Evolutionary conservation across 1,139 yeast genomes (phyloP).

Genomic region (Entelexis paramagnoliae): DNA sequence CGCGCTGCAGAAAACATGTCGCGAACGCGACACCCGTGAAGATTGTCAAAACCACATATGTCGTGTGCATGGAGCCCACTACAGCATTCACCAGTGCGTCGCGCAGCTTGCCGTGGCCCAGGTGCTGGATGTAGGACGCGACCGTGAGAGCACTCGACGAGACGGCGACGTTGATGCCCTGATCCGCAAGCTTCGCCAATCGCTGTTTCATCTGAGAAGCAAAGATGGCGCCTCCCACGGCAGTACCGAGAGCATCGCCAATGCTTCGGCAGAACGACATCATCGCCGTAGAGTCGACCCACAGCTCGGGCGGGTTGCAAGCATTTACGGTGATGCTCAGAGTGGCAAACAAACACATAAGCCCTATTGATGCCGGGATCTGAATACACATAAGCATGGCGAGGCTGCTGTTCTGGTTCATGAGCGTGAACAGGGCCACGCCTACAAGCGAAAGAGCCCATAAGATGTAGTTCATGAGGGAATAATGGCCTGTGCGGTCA

Average conservation of each 20-base stretch:
- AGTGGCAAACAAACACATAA: conserved; percentile 40
- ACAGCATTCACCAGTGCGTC: conserved; percentile 21
- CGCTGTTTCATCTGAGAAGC: conserved; percentile 26
- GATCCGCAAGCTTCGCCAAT: conserved; percentile 17
- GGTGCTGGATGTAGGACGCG: conserved; percentile 20
- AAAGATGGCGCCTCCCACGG: conserved; percentile 44
- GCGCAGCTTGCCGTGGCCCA: conserved; percentile 21
- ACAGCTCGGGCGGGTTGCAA: conserved; percentile 43
- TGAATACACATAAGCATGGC: conserved; percentile 44
- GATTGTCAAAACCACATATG: conserved; percentile 24
- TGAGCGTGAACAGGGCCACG: conserved; percentile 40
- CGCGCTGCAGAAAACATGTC: conserved; percentile 25
- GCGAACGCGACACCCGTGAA: conserved; percentile 25
- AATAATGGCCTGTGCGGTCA: conserved; percentile 34
- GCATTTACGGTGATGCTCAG: conserved; percentile 42
- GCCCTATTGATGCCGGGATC: conserved; percentile 45
- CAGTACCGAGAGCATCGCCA: conserved; percentile 45
- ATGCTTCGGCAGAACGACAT: conserved; percentile 41
- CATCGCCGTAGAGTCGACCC: conserved; percentile 44
- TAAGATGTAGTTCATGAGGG: conserved; percentile 35
- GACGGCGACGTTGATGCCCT: conserved; percentile 16
- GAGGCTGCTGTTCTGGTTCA: conserved; percentile 35
- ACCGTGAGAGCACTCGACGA: conserved; percentile 24
- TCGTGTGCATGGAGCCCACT: conserved; percentile 22
- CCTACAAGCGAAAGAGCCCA: conserved; percentile 45